Evolutionary conservation across 1,139 yeast genomes (phyloP), one percentile per base, ranked within the genome.

Genomic region (Protomyces inouyei): DNA sequence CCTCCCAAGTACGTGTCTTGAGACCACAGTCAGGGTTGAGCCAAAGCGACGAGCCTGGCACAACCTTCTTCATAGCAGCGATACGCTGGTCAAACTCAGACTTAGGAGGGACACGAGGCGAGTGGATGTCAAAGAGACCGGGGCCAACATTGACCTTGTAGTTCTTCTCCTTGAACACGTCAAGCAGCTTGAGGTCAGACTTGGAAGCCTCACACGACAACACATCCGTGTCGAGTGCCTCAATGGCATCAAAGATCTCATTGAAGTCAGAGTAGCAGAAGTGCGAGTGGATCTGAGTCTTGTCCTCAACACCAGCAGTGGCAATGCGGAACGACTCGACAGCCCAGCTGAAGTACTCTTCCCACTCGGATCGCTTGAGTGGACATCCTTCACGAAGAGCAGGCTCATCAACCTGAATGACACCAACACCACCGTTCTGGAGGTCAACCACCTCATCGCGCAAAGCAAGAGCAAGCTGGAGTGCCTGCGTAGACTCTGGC

Each of bases 381-480:
- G 98, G 98, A 79, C 93, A 87, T 85, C 98, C 98, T 83, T 93
- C 98, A 85, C 98, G 92, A 79, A 93, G 88, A 75, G 98, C 98
- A 74, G 98, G 98, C 85, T 93, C 98, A 78, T 93, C 98, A 74
- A 95, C 98, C 84, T 93, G 98, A 76, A 93, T 93, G 75, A 93
- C 96, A 75, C 88, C 88, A 75, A 93, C 91, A 80, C 98, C 98
- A 70, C 98, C 98, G 74, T 88, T 87, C 85, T 93, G 98, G 79
- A 93, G 89, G 79, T 93, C 98, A 75, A 86, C 83, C 74, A 93
- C 98, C 84, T 93, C 98, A 76, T 93, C 98, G 83, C 98, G 90
- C 77, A 93, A 85, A 74, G 98, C 98, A 76, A 93, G 84, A 77
- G 96, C 96, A 78, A 93, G 88, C 85, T 93, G 98, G 79, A 89